Percentiles rank a stretch among this genome's conserved stretches.
Conservation (phyloP, 1,284 basidiomycete genomes). For the Inonotus hispidus region DNA sequence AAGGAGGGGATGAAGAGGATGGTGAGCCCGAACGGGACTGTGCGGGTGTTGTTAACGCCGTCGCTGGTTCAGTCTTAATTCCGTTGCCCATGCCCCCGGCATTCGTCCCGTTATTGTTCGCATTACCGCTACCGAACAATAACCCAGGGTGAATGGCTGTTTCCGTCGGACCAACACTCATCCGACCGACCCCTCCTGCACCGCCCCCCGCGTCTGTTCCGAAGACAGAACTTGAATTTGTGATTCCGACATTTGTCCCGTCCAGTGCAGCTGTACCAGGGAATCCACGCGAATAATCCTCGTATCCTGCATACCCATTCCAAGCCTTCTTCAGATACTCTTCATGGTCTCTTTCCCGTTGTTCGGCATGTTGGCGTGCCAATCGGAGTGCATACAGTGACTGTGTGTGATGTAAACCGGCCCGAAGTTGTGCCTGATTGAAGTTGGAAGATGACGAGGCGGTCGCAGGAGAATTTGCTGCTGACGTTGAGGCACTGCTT, state of each 20-base stretch:
- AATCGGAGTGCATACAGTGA: neutral
- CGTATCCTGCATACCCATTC: slow-evolving; percentile 46
- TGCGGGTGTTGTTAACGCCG: slow-evolving; percentile 1
- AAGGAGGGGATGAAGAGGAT: slow-evolving; percentile 2
- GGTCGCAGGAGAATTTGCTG: neutral
- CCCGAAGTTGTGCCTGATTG: neutral
- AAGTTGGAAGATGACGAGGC: neutral
- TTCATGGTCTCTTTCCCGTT: neutral
- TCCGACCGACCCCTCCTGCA: neutral
- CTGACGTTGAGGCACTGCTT: neutral
- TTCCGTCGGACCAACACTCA: slow-evolving; percentile 7
- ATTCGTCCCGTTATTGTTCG: neutral
- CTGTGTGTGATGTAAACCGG: slow-evolving; percentile 1
- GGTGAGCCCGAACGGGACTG: slow-evolving; percentile 1
- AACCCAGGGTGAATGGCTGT: slow-evolving; percentile 62
- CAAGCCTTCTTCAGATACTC: slow-evolving; percentile 26
- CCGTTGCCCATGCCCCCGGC: neutral
- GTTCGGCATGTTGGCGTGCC: neutral
- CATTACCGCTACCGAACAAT: slow-evolving; percentile 26
- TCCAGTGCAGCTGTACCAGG: slow-evolving; percentile 37
- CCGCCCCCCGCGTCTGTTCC: neutral
- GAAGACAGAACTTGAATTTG: neutral
- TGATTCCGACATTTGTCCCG: neutral
- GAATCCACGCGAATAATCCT: slow-evolving; percentile 58
- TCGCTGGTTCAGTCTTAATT: neutral